These are phyloP conservation scores for Pseudocercospora pini-densiflorae DNA, from an alignment of 2,329 filamentous ascomycete species.

Conservation along the genomic window DNA sequence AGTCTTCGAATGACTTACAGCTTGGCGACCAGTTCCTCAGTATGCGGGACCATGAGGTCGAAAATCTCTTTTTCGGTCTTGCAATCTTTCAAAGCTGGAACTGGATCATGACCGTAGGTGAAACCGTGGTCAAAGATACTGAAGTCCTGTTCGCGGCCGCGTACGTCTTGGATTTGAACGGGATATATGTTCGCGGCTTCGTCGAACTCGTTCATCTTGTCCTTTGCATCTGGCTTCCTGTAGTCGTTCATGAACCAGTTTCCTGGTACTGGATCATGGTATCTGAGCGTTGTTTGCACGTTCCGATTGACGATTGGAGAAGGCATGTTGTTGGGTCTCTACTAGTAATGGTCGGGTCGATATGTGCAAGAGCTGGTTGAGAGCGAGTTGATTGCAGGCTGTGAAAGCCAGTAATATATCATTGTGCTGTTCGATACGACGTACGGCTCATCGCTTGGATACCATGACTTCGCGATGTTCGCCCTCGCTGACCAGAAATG, in stretches of 20 bases:
- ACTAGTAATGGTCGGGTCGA: too few species aligned
- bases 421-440: too few species aligned
- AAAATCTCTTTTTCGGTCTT: constrained; percentile 25
- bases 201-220: neutral
- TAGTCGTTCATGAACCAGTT: constrained; percentile 9
- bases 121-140: constrained; percentile 32
- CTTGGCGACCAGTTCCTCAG: constrained; percentile 7
- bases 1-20: neutral
- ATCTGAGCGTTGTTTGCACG: constrained; percentile 8
- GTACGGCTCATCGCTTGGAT: too few species aligned
- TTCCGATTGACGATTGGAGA: neutral
- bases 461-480: too few species aligned
- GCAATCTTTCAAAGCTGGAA: constrained; percentile 24
- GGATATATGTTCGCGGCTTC: neutral
- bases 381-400: too few species aligned
- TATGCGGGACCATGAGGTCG: neutral
- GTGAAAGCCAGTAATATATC: too few species aligned
- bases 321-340: neutral
- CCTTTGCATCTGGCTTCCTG: constrained; percentile 12
- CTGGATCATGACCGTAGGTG: constrained; percentile 27
- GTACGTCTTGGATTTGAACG: constrained; percentile 26
- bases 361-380: too few species aligned
- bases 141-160: constrained; percentile 18
- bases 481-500: too few species aligned
- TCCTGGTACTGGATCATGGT: neutral